Evolutionary conservation across 768 basidiomycete genomes (phyloP).

Genomic region (Cystofilobasidium capitatum): DNA sequence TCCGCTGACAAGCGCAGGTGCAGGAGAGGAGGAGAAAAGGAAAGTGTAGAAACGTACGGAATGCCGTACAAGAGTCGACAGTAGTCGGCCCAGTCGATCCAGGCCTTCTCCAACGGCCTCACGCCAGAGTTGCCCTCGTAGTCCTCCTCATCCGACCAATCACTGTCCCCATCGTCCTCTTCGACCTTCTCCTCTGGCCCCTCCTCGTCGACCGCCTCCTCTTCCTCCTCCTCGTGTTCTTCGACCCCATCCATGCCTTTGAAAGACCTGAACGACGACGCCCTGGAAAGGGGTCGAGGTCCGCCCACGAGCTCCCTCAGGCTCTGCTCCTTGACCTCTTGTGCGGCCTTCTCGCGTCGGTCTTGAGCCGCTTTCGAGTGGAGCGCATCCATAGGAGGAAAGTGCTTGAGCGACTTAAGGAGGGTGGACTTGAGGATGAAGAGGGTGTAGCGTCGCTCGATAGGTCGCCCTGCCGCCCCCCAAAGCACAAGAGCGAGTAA

Average conservation of each 20-base stretch:
- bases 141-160: background rate
- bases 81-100: conserved; percentile 17
- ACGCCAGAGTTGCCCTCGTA: conserved; percentile 1
- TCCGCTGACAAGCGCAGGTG: too few species aligned
- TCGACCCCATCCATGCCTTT: too few species aligned
- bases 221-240: background rate
- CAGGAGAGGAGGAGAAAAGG: background rate
- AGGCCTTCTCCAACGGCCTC: conserved; percentile 8
- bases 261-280: background rate
- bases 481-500: too few species aligned
- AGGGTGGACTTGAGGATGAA: conserved; percentile 22
- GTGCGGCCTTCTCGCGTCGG: background rate
- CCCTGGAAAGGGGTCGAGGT: background rate
- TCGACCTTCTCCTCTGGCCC: background rate
- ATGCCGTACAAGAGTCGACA: conserved; percentile 9
- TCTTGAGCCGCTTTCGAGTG: conserved; percentile 1
- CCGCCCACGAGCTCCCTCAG: background rate
- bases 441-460: conserved; percentile 15
- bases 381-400: conserved; percentile 6
- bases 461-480: conserved; percentile 4
- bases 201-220: background rate
- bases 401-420: conserved; percentile 20
- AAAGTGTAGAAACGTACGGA: conserved; percentile 10
- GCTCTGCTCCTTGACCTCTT: background rate
- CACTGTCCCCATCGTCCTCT: background rate